Conservation (phyloP, 768 basidiomycete species). For the Sistotremastrum niveocremeum region DNA sequence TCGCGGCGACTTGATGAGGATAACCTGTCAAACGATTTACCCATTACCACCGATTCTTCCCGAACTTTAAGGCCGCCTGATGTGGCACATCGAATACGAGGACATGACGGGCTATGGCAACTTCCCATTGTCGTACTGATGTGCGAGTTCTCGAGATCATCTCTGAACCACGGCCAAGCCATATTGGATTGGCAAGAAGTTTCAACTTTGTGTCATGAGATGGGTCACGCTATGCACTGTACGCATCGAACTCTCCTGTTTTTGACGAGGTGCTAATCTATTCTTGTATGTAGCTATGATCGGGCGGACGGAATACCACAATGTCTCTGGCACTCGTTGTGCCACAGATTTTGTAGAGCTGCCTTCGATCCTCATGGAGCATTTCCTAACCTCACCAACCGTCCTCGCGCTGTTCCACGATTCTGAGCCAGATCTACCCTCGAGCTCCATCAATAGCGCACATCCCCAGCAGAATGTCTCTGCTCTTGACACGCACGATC, state of each 20-base stretch:
- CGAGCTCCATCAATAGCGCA: constrained; percentile 13
- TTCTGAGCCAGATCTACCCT: constrained; percentile 23
- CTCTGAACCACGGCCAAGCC: constrained; percentile 48
- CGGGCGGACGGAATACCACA: constrained; percentile 93
- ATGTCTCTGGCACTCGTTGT: constrained; percentile 93
- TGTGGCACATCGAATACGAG: constrained; percentile 42
- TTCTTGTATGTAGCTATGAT: constrained; percentile 69
- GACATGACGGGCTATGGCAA: constrained; percentile 62
- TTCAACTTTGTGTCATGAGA: constrained; percentile 91
- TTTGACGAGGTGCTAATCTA: constrained; percentile 1
- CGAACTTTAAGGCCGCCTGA: constrained; percentile 38
- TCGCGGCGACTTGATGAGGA: constrained; percentile 88
- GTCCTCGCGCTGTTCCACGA: constrained; percentile 63
- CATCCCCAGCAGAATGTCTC: constrained; percentile 7
- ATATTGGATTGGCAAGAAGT: constrained; percentile 87
- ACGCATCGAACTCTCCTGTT: constrained; percentile 19
- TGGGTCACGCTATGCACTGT: constrained; percentile 99
- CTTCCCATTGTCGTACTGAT: constrained; percentile 85
- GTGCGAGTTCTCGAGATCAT: constrained; percentile 70
- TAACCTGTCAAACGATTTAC: constrained; percentile 55
- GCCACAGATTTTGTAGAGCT: constrained; percentile 98
- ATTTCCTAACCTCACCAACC: constrained; percentile 74
- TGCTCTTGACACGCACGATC: constrained; percentile 76
- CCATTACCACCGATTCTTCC: constrained; percentile 16
- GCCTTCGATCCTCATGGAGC: constrained; percentile 97